These are phyloP conservation scores for Paracorniculantispora psalliotae DNA, from an alignment of 2,329 filamentous ascomycete species.

Conservation along the genomic window DNA sequence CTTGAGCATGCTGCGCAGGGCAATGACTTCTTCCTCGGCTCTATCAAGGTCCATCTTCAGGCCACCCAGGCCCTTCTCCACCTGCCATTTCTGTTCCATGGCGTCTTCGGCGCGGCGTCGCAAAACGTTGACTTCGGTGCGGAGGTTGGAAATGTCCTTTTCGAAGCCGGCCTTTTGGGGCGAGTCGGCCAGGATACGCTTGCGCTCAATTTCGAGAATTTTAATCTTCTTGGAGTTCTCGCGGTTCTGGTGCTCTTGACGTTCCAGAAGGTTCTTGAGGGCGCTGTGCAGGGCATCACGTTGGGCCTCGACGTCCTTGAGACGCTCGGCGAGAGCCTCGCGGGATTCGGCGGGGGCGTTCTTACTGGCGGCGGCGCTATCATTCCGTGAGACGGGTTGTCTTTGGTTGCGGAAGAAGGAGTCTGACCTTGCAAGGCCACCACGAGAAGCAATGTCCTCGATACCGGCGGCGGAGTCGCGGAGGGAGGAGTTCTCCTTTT, in stretches of 20 bases:
- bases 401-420: slow-evolving; percentile 48
- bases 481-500: slow-evolving; percentile 60
- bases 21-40: slow-evolving; percentile 85
- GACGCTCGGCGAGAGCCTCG: slow-evolving; percentile 68
- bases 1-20: slow-evolving; percentile 70
- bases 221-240: slow-evolving; percentile 79
- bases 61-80: slow-evolving; percentile 81
- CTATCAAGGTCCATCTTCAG: slow-evolving; percentile 96
- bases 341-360: slow-evolving; percentile 49
- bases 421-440: slow-evolving; percentile 59
- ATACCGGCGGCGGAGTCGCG: slow-evolving; percentile 31
- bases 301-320: slow-evolving; percentile 92
- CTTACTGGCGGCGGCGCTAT: slow-evolving; percentile 37
- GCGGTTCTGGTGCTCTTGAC: slow-evolving; percentile 78
- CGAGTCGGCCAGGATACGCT: slow-evolving; percentile 62
- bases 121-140: slow-evolving; percentile 78
- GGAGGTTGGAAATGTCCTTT: slow-evolving; percentile 71
- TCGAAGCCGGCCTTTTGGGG: slow-evolving; percentile 77
- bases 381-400: slow-evolving; percentile 53
- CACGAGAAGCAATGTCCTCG: slow-evolving; percentile 22
- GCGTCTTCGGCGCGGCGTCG: slow-evolving; percentile 88
- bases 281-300: slow-evolving; percentile 87
- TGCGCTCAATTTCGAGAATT: slow-evolving; percentile 71
- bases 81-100: slow-evolving; percentile 92
- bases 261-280: slow-evolving; percentile 76